Evolutionary conservation across 2,329 filamentous ascomycete species (phyloP), one percentile per base, ranked within the genome.

Genomic region (Daldinia sp.): DNA sequence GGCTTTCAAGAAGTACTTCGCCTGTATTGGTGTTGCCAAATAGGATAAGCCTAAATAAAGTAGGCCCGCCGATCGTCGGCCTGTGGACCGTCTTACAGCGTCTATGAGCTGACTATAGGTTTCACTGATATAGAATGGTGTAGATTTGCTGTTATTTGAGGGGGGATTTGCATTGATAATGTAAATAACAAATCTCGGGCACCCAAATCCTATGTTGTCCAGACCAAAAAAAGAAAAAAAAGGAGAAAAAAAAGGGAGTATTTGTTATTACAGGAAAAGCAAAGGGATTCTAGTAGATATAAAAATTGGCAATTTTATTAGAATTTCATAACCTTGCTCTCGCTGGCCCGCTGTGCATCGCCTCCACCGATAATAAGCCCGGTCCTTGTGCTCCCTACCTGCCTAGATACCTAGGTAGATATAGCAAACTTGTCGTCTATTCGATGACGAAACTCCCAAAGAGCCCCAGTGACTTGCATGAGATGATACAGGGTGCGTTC

Each of bases 1-100:
- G 30, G 69, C 74, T 15, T 78, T 79, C 68, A 76, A 78, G 71
- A 73, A 75, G 68, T 75, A 73, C 69, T 79, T 78, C 49, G 72
- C 70, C 21, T 75, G 71, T 51, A 69, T 75, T 45, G 73, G 73
- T 27, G 68, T 74, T 15, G 67, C 72, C 27, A 73, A 74, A 41
- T 74, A 68, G 51, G 49, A 4, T 1, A n/a, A n/a, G n/a, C n/a
- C n/a, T n/a, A n/a, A n/a, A n/a, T n/a, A n/a, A n/a, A n/a, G n/a
- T n/a, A n/a, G 34, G 13, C 9, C n/a, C 19, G 4, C 45, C 45
- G 47, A 13, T 23, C 9, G 10, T 13, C 45, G 27, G 47, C 6
- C 6, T 21, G 45, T 32, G 27, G 4, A 48, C 21, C 39, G 45
- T 48, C n/a, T 48, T n/a, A 30, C 27, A 1, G 3, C 25, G 8